These are phyloP conservation scores for Ramalina intermedia DNA, from an alignment of 495 filamentous ascomycete genomes.

Conservation along the genomic window DNA sequence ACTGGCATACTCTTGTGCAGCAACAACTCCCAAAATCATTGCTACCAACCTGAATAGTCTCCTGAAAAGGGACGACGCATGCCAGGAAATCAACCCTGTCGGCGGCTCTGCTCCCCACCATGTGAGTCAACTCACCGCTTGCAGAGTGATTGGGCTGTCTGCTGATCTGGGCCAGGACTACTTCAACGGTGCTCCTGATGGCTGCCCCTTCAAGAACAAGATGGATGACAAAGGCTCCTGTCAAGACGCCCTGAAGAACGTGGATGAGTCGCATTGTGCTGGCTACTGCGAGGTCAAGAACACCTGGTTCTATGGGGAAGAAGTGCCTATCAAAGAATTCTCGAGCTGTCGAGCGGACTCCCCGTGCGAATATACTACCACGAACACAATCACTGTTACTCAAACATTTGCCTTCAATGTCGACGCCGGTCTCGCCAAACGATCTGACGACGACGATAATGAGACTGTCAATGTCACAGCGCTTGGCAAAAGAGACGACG, in stretches of 20 bases:
- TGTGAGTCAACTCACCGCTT: no score
- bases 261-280: background rate
- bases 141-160: no score
- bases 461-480: no score
- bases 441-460: no score
- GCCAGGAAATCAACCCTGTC: no score
- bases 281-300: background rate
- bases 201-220: background rate
- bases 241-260: background rate
- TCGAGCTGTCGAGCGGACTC: background rate
- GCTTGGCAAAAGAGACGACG: no score
- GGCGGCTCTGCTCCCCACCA: no score
- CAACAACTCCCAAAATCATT: no score
- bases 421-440: no score
- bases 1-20: no score
- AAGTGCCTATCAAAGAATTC: background rate
- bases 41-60: no score
- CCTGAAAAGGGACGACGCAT: no score
- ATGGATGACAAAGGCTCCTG: background rate
- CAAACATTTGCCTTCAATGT: background rate
- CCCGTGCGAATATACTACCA: background rate
- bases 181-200: background rate
- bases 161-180: background rate
- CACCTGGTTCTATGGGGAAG: background rate
- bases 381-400: background rate